Percentiles rank a stretch among this genome's conserved stretches.
These are phyloP conservation scores for Penicillium olsonii DNA, from an alignment of 2,329 filamentous ascomycete species.

Conservation along the genomic window DNA sequence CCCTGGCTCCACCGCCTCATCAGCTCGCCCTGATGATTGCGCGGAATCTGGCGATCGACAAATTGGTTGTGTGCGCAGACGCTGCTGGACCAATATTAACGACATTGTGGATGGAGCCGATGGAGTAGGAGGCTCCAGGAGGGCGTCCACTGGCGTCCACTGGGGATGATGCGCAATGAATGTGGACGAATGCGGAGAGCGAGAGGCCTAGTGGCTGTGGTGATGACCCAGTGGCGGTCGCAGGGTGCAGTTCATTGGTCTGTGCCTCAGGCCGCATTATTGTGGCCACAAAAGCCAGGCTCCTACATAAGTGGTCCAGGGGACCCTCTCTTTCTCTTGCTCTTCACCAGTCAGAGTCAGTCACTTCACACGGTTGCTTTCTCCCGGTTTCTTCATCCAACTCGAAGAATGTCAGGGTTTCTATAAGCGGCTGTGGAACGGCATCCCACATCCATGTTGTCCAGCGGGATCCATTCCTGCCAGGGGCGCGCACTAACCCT, in stretches of 20 bases:
- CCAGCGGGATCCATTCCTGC: too few species aligned
- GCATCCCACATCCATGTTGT: too few species aligned
- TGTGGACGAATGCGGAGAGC: slow-evolving; percentile 2
- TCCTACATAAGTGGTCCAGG: background rate
- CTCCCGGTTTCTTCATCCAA: background rate
- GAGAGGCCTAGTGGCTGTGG: background rate
- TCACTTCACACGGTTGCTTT: background rate
- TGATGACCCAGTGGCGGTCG: slow-evolving; percentile 1
- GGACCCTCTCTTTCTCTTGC: background rate
- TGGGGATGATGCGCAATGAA: background rate
- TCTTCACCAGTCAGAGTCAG: background rate
- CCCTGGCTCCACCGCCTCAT: slow-evolving; percentile 18
- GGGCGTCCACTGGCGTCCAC: background rate
- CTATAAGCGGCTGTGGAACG: too few species aligned
- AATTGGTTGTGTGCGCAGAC: background rate
- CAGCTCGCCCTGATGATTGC: background rate
- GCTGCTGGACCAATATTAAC: background rate
- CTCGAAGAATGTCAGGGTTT: background rate
- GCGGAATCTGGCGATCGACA: background rate
- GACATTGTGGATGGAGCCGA: background rate
- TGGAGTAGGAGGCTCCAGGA: background rate
- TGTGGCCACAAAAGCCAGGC: slow-evolving; percentile 2
- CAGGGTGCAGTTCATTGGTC: slow-evolving; percentile 1
- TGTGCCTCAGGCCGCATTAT: slow-evolving; percentile 1
- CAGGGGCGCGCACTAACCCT: background rate